Evolutionary conservation across 495 filamentous ascomycete species (phyloP).

Genomic region (Aspergillus heteromorphus): DNA sequence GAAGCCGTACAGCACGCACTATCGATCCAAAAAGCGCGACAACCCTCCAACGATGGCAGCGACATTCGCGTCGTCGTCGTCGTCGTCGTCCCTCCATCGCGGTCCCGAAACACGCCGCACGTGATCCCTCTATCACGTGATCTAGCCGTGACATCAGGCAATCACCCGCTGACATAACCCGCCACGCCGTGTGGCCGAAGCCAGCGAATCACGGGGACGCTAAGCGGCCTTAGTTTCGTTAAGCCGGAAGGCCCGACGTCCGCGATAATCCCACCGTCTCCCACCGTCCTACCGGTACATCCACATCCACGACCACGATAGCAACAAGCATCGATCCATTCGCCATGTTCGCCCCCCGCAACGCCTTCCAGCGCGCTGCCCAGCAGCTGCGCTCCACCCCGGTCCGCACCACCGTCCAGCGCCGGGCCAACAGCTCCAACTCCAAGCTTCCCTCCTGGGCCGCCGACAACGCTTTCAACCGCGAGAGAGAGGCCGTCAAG

Average conservation of each 20-base stretch:
- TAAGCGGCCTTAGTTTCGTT: slow-evolving; percentile 34
- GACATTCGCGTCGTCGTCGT: not conserved
- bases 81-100: not conserved
- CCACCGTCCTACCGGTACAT: slow-evolving; percentile 9
- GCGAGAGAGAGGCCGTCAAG: slow-evolving; percentile 78
- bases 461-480: slow-evolving; percentile 80
- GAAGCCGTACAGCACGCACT: not conserved
- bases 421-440: slow-evolving; percentile 61
- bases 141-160: slow-evolving; percentile 29
- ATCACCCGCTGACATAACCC: slow-evolving; percentile 34
- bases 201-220: slow-evolving; percentile 40
- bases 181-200: slow-evolving; percentile 11
- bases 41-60: not conserved
- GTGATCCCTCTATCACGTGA: not conserved
- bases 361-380: slow-evolving; percentile 52
- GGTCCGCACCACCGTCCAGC: slow-evolving; percentile 56
- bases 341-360: slow-evolving; percentile 59
- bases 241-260: slow-evolving; percentile 29
- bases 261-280: slow-evolving; percentile 21
- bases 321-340: slow-evolving; percentile 11
- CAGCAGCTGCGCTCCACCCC: slow-evolving; percentile 50
- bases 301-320: slow-evolving; percentile 11
- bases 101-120: not conserved
- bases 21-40: not conserved
- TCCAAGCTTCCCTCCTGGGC: slow-evolving; percentile 39